Percentiles rank a stretch among this genome's conserved stretches.
Evolutionary conservation across 2,329 filamentous ascomycete genomes (phyloP).

Genomic region (Arthrinium phaeospermum): DNA sequence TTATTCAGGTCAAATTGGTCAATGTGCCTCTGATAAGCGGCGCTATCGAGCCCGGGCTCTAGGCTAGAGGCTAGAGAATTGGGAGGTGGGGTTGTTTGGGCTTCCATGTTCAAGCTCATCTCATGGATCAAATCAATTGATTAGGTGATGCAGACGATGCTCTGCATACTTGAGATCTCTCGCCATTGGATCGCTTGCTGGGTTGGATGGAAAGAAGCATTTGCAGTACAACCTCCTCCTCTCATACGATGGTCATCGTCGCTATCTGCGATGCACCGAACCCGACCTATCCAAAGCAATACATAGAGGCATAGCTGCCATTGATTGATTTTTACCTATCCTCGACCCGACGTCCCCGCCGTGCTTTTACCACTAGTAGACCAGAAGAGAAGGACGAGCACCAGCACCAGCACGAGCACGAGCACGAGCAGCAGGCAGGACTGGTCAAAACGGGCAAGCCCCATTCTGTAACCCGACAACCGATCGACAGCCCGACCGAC

Average conservation of each 20-base stretch:
- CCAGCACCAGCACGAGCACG: not conserved
- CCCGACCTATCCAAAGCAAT: not conserved
- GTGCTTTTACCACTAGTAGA: not conserved
- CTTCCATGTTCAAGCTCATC: conserved; percentile 9
- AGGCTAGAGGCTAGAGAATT: not conserved
- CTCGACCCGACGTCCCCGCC: not conserved
- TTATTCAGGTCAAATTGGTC: not conserved
- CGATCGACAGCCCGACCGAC: conserved; percentile 1
- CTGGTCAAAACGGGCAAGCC: not conserved
- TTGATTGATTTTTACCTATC: conserved; percentile 9
- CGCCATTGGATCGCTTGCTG: conserved; percentile 8
- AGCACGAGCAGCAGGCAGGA: not conserved
- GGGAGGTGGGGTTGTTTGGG: conserved; percentile 13
- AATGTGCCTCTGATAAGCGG: conserved; percentile 5
- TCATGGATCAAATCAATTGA: conserved; percentile 8
- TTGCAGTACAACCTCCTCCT: conserved; percentile 8
- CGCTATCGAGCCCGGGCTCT: conserved; percentile 2
- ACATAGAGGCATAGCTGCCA: not conserved
- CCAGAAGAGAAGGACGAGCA: not conserved
- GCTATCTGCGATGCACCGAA: not conserved
- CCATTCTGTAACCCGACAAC: conserved; percentile 1
- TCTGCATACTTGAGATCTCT: not conserved
- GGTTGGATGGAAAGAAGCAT: conserved; percentile 4
- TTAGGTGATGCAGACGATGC: conserved; percentile 12
- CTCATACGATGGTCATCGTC: conserved; percentile 13